Conservation (phyloP, 2,329 filamentous ascomycete genomes). For the Neopestalotiopsis sp. region DNA sequence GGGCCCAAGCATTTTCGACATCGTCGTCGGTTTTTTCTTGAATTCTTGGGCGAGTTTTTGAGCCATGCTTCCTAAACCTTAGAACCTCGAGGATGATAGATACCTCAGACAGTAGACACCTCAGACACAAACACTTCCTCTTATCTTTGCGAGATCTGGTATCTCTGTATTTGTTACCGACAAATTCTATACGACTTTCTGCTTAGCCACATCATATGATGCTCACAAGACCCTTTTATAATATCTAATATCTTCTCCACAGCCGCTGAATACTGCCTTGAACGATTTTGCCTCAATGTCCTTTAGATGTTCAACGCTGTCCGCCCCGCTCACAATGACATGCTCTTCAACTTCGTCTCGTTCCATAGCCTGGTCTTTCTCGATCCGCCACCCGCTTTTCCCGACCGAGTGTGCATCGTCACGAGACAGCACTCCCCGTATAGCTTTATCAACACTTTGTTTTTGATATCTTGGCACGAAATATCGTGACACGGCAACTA, state of each 20-base stretch:
- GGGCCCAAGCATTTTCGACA: constrained; percentile 6
- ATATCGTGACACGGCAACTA: constrained; percentile 42
- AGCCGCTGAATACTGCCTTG: not conserved
- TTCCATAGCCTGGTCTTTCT: constrained; percentile 13
- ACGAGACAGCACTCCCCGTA: not conserved
- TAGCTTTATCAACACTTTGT: constrained; percentile 11
- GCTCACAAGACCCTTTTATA: constrained; percentile 6
- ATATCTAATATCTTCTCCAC: not conserved
- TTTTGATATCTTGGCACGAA: constrained; percentile 1
- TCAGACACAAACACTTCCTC: too few species aligned
- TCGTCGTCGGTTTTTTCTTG: constrained; percentile 1
- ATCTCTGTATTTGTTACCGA: not conserved
- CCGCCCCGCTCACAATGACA: not conserved
- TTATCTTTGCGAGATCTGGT: too few species aligned
- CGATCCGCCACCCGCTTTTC: constrained; percentile 17
- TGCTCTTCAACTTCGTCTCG: constrained; percentile 8
- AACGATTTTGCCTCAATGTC: not conserved
- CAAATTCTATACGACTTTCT: not conserved
- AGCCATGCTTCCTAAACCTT: not conserved
- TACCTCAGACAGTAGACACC: not conserved
- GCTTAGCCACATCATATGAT: not conserved
- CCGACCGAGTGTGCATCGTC: not conserved
- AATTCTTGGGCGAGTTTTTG: not conserved
- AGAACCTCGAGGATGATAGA: not conserved
- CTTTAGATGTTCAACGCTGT: not conserved